Evolutionary conservation across 2,329 filamentous ascomycete species (phyloP).

Genomic region (Colletotrichum sp.): DNA sequence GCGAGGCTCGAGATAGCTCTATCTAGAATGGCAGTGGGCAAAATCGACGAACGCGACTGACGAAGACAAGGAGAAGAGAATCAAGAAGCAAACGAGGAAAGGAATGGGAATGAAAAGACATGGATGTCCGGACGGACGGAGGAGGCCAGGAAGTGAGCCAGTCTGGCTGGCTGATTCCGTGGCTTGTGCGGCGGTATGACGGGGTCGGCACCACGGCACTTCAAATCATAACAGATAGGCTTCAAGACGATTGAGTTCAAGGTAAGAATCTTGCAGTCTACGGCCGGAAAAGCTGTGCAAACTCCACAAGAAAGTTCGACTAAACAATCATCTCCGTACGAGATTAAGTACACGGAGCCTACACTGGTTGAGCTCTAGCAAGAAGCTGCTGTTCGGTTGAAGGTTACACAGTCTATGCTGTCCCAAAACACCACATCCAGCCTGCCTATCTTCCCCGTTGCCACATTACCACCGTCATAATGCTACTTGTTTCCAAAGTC

Average conservation of each 20-base stretch:
- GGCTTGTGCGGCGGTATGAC: too few species aligned
- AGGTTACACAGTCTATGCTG: not conserved
- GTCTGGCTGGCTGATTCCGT: too few species aligned
- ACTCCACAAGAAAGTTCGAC: not conserved
- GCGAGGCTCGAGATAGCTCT: not conserved
- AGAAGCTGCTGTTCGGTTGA: accelerated
- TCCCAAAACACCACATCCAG: not conserved
- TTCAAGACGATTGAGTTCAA: accelerated
- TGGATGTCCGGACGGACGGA: accelerated
- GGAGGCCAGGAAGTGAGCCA: accelerated
- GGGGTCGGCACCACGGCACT: too few species aligned
- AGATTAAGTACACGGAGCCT: not conserved
- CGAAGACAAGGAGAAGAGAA: not conserved
- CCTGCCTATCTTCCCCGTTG: not conserved
- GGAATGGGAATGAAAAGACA: not conserved
- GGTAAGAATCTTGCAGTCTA: not conserved
- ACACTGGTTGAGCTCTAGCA: not conserved
- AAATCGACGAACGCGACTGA: not conserved
- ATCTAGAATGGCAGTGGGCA: not conserved
- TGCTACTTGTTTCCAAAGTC: not conserved
- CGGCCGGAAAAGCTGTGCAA: not conserved
- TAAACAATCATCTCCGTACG: not conserved
- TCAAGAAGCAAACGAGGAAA: not conserved
- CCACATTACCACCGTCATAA: not conserved
- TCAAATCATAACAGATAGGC: not conserved